phyloP scores from a whole-genome alignment of 345 rosid species.

The Orychophragmus violaceus region DNA sequence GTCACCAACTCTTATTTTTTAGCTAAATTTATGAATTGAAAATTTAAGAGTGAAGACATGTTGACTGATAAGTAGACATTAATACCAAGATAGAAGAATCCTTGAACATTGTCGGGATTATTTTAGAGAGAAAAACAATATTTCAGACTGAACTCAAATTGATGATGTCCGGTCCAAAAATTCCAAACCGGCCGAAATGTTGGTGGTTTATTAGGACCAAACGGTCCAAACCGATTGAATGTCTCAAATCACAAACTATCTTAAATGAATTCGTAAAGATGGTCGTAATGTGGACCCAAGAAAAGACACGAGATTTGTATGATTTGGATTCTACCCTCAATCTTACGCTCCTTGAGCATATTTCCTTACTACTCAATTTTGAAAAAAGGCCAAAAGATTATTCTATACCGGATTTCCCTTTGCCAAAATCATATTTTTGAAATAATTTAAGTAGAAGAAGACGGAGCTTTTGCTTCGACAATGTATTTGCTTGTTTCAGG shows the following conservation, averaged over 20 bases:
- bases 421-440: background rate
- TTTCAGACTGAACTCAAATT: background rate
- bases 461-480: conserved; percentile 9
- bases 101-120: too few species aligned
- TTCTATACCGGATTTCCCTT: background rate
- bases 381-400: background rate
- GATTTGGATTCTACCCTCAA: conserved; percentile 5
- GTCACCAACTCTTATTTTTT: too few species aligned
- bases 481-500: conserved; percentile 22
- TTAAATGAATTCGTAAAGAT: background rate
- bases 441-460: conserved; percentile 1
- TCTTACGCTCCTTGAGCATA: conserved; percentile 16
- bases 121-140: too few species aligned
- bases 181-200: background rate
- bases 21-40: too few species aligned
- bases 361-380: conserved; percentile 9
- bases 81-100: too few species aligned
- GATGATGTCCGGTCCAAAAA: background rate
- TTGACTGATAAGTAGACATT: too few species aligned
- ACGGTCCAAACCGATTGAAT: background rate
- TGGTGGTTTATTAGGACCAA: background rate
- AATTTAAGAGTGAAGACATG: too few species aligned
- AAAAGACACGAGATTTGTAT: conserved; percentile 16
- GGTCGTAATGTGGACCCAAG: background rate
- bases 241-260: background rate